Percentiles rank a stretch among this genome's conserved stretches.
These are phyloP conservation scores for Pholiota conissans DNA, from an alignment of 768 basidiomycete species.

Conservation along the genomic window DNA sequence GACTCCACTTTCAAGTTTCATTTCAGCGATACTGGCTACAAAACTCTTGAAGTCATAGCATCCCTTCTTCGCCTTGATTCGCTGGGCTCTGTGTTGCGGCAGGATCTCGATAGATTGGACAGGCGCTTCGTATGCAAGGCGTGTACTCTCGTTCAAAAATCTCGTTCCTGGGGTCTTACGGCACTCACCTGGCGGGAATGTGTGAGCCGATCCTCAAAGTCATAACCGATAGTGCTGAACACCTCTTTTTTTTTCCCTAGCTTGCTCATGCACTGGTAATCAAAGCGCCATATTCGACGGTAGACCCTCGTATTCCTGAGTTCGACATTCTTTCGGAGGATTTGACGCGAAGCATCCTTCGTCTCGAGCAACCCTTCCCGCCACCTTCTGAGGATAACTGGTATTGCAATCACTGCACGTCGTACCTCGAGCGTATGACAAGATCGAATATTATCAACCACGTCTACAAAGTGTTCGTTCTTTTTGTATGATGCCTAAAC, in stretches of 20 bases:
- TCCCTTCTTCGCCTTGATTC: neutral
- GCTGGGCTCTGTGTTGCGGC: neutral
- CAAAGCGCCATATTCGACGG: neutral
- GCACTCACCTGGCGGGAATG: slow-evolving; percentile 2
- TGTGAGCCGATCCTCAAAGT: neutral
- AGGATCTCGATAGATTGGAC: neutral
- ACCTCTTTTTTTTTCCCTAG: neutral
- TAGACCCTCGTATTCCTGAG: neutral
- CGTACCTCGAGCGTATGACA: neutral
- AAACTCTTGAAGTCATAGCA: neutral
- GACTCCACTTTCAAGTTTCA: neutral
- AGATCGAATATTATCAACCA: neutral
- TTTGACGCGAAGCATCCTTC: neutral
- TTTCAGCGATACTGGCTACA: neutral
- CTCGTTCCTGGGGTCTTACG: neutral
- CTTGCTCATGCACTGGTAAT: neutral
- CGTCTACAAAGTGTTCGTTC: neutral
- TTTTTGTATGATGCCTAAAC: neutral
- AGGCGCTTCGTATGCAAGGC: neutral
- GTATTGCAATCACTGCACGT: neutral
- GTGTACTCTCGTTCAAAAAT: neutral
- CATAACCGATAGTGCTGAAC: neutral
- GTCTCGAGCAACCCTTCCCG: neutral
- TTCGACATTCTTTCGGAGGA: neutral
- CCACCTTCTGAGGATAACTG: neutral